These are phyloP conservation scores for Diophrys appendiculata DNA, from an alignment of 73 alveolate species.

Conservation along the genomic window DNA sequence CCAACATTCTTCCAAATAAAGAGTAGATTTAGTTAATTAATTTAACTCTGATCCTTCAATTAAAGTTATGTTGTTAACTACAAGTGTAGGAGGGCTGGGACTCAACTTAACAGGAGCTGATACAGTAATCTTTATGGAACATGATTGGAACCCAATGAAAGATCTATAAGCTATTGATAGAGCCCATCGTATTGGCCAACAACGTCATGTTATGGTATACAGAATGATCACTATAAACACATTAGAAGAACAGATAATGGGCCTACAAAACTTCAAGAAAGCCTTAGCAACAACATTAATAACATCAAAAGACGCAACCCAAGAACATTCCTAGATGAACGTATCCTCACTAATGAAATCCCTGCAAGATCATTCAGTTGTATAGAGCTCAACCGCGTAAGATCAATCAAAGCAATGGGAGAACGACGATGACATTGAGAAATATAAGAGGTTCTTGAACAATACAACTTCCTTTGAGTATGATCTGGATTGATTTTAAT, in stretches of 20 bases:
- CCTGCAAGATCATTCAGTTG: no score
- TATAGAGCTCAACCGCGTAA: no score
- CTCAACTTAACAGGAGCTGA: conserved; percentile 98
- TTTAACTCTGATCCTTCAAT: conserved; percentile 91
- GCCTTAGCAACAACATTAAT: conserved; percentile 89
- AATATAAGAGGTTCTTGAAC: no score
- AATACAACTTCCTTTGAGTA: no score
- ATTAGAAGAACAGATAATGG: conserved; percentile 96
- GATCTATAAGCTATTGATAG: conserved; percentile 99
- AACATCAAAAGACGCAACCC: conserved; percentile 62
- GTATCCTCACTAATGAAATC: no score
- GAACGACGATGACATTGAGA: no score
- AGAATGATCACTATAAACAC: conserved; percentile 91
- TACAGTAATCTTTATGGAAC: conserved; percentile 99
- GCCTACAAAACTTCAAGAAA: conserved; percentile 89
- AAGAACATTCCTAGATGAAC: no score
- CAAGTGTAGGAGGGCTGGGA: conserved; percentile 99
- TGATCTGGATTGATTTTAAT: no score
- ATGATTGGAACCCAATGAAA: conserved; percentile 98
- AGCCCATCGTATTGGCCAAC: conserved; percentile 99
- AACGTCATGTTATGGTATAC: conserved; percentile 93
- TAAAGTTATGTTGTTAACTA: conserved; percentile 92
- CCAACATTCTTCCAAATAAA: conserved; percentile 45
- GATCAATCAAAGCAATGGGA: background rate
- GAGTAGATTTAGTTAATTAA: conserved; percentile 83